Evolutionary conservation across 1,139 yeast genomes (phyloP), one percentile per base, ranked within the genome.

Genomic region (Suhomyces bokatorum): DNA sequence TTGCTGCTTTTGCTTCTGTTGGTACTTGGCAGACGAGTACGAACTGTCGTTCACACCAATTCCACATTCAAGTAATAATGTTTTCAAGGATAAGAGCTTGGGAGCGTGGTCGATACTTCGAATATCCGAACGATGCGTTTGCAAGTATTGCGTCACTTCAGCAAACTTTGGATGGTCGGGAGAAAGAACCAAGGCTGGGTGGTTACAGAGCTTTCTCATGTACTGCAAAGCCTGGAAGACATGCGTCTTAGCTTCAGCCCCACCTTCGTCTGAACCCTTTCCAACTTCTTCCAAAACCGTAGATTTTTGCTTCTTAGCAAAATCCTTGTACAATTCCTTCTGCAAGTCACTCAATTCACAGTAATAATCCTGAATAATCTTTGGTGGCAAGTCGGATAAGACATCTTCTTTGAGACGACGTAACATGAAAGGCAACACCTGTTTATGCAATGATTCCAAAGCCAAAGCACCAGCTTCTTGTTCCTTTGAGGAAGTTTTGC

Each of bases 381-480:
- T 95, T 35, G 99, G 99, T 10, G 99, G 99, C 54, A 95, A 75
- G 64, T 95, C 99, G 1, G 95, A 85, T 47, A 95, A 74, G 8
- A 95, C 99, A 58, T 95, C 99, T 62, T 95, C 99, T 62, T 95
- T 95, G 57, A 95, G 77, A 62, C 99, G 85, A 64, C 99, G 85
- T 55, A 95, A 73, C 89, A 95, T 85, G 64, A 95, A 95, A 26
- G 99, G 99, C 43, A 95, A 73, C 0, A 90, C 98, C 57, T 95
- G 99, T 58, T 93, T 93, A 66, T 95, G 99, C 48, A 95, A 74
- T 0, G 97, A 95, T 59, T 95, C 99, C 52, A 95, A 71, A 0
- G 99, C 99, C 55, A 95, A 73, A 0, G 97, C 97, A 38, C 99
- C 99, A 1, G 93, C 91, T 62, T 95, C 99, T 64, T 93, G 98